phyloP scores from a whole-genome alignment of 305 asterid species.

The Andrographis paniculata region DNA sequence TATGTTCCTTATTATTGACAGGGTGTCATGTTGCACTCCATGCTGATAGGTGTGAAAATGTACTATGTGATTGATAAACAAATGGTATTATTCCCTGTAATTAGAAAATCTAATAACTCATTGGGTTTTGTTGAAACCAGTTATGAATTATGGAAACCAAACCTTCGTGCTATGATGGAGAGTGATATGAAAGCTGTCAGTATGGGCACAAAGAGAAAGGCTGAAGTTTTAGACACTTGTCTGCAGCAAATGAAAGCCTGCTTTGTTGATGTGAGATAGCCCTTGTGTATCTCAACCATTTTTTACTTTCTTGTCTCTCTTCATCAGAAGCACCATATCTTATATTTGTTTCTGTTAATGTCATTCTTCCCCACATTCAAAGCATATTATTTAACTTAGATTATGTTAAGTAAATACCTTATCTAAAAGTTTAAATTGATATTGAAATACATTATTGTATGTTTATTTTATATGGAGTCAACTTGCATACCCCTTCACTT shows the following conservation, averaged over 20 bases:
- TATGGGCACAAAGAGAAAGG: slow-evolving; percentile 69
- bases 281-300: slow-evolving; percentile 8
- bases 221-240: slow-evolving; percentile 78
- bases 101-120: too few species aligned
- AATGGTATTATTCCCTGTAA: too few species aligned
- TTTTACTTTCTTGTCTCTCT: slow-evolving; percentile 12
- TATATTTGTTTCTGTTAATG: background rate
- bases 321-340: slow-evolving; percentile 12
- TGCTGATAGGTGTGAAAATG: too few species aligned
- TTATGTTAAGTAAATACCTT: too few species aligned
- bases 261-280: slow-evolving; percentile 73
- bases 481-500: too few species aligned
- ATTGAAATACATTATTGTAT: too few species aligned
- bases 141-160: slow-evolving; percentile 94
- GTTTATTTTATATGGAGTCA: too few species aligned
- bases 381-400: too few species aligned
- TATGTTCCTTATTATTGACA: slow-evolving; percentile 8
- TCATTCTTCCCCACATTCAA: background rate
- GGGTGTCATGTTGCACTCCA: slow-evolving; percentile 9
- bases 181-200: slow-evolving; percentile 87
- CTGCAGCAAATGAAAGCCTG: slow-evolving; percentile 89
- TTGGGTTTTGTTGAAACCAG: slow-evolving; percentile 30
- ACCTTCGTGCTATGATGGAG: slow-evolving; percentile 93
- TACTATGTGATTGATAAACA: too few species aligned
- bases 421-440: too few species aligned